Base-by-base conservation (phyloP, 176 grass and related monocot genomes). In the Elaeis guineensis region DNA sequence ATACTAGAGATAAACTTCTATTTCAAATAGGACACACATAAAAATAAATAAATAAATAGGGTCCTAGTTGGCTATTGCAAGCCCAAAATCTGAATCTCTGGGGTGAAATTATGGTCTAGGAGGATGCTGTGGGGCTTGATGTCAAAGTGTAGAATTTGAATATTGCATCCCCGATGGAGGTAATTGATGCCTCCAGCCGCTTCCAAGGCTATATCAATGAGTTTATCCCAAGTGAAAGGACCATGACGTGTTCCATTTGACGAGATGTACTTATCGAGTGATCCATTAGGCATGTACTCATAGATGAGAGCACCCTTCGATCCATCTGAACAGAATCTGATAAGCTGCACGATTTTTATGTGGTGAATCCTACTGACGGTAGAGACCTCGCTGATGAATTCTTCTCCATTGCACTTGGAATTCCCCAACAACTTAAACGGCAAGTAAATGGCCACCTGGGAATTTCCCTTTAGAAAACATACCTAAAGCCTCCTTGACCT, bases 131-230 rank as follows among this genome's bases (percentile, higher is more conserved):
- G 60, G 0, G 83, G 84, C 19, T 87, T 79, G 51, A 88, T 88
- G 61, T 84, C 86, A 17, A 89, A 89, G 61, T 89, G 86, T 0
- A 89, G 3, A 19, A 84, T 89, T 28, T 89, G 81, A 77, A 81
- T 81, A 0, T 89, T 65, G 4, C 86, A 89, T 0, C 86, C 77
- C 0, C 21, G 44, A 51, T 89, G 86, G 1, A 84, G 18, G 69
- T 84, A 89, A 54, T 89, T 7, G 2, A 89, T 78, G 2, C 81
- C 81, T 0, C 69, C 53, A 12, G 86, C 86, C 30, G 84, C 67
- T 3, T 73, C 73, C 9, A 89, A 17, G 19, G 77, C 77, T 1
- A 84, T 84, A 22, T 78, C 60, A 23, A 70, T 63, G 20, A 89
- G 81, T 23, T 75, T 78, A 2, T 75, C 52, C 57, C 66, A 69